These are phyloP conservation scores for Paramecium tetraurelia DNA, from an alignment of 73 alveolate species.

Conservation along the genomic window DNA sequence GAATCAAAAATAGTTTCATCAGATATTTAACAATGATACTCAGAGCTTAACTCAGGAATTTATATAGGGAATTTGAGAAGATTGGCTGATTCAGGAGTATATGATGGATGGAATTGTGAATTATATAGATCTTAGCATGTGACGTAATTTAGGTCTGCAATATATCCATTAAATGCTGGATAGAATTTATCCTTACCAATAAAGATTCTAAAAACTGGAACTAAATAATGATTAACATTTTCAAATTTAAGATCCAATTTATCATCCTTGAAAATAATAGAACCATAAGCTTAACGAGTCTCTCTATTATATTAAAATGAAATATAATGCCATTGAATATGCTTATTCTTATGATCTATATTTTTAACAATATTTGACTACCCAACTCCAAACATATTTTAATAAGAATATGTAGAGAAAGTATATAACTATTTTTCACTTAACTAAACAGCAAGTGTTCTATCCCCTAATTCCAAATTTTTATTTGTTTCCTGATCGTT, in stretches of 20 bases:
- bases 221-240: not conserved
- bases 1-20: not conserved
- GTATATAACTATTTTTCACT: not conserved
- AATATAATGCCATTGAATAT: conserved; percentile 2
- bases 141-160: not conserved
- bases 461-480: not conserved
- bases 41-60: not conserved
- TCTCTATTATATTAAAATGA: not conserved
- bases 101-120: not conserved
- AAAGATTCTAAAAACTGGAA: not conserved
- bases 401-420: not conserved
- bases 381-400: not conserved
- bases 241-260: not conserved
- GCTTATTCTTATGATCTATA: not conserved
- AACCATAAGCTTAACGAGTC: not conserved
- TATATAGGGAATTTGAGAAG: not conserved
- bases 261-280: not conserved
- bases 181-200: not conserved
- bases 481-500: not conserved
- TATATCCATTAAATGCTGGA: conserved; percentile 2
- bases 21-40: not conserved
- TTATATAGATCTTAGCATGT: not conserved
- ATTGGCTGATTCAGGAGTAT: not conserved
- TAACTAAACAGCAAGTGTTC: not conserved
- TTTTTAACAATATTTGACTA: not conserved